phyloP scores from a whole-genome alignment of 2,329 filamentous ascomycete species.

The Drechslerella dactyloides region DNA sequence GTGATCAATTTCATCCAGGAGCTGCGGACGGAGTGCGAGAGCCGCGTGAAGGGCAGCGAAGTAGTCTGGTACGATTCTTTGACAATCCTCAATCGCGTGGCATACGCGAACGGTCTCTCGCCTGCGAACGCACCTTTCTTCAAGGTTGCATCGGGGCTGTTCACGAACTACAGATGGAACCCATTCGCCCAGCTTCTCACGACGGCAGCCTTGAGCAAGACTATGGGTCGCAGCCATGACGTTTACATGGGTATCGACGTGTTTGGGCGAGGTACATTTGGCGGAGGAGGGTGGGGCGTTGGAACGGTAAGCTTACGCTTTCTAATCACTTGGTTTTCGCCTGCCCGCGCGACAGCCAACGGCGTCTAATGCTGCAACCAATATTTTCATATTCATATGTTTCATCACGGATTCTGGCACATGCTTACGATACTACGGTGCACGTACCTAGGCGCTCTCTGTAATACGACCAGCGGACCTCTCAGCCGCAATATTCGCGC shows the following conservation, averaged over 20 bases:
- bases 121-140: slow-evolving; percentile 58
- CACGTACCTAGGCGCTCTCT: slow-evolving; percentile 55
- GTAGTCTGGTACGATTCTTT: slow-evolving; percentile 62
- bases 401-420: neutral
- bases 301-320: slow-evolving; percentile 36
- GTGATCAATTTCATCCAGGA: slow-evolving; percentile 58
- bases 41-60: slow-evolving; percentile 52
- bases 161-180: slow-evolving; percentile 62
- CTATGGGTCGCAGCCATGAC: slow-evolving; percentile 51
- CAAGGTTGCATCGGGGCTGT: slow-evolving; percentile 57
- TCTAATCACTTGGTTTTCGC: neutral
- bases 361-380: neutral
- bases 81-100: slow-evolving; percentile 59
- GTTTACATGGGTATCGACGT: slow-evolving; percentile 61
- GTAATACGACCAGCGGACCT: slow-evolving; percentile 57
- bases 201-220: slow-evolving; percentile 53
- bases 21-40: slow-evolving; percentile 56
- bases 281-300: slow-evolving; percentile 53
- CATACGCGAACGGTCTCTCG: slow-evolving; percentile 61
- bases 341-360: slow-evolving; percentile 8
- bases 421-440: neutral
- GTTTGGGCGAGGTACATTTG: slow-evolving; percentile 60
- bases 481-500: slow-evolving; percentile 60
- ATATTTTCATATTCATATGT: neutral
- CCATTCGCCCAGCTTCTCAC: slow-evolving; percentile 55